Conservation (phyloP, 805 yeast genomes). For the Yamadazyma sp. region DNA sequence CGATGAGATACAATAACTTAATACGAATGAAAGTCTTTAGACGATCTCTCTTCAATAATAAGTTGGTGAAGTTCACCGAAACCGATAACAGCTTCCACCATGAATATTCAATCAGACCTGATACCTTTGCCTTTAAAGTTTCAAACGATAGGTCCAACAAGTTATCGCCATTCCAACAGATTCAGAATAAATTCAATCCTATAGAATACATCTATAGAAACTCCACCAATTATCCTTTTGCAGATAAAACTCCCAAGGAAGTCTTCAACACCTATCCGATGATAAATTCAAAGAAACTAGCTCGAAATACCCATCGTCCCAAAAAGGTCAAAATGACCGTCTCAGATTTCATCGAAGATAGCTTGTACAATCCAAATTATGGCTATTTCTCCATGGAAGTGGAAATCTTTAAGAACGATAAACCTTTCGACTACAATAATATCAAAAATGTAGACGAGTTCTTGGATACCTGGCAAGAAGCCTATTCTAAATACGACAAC, state of each 20-base stretch:
- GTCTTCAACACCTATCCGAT: slow-evolving; percentile 35
- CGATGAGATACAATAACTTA: background rate
- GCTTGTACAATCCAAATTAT: slow-evolving; percentile 74
- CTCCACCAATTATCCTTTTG: slow-evolving; percentile 42
- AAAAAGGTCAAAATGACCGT: slow-evolving; percentile 64
- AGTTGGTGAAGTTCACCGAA: slow-evolving; percentile 11
- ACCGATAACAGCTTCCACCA: slow-evolving; percentile 24
- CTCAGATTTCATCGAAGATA: slow-evolving; percentile 80
- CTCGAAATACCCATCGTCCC: slow-evolving; percentile 48
- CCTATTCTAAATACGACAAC: slow-evolving; percentile 52
- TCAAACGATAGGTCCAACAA: slow-evolving; percentile 13
- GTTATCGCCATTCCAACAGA: slow-evolving; percentile 12
- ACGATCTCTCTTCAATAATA: slow-evolving; percentile 9
- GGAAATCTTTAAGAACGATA: slow-evolving; percentile 65
- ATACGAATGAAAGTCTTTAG: background rate
- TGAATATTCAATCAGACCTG: slow-evolving; percentile 45
- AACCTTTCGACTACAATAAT: slow-evolving; percentile 60
- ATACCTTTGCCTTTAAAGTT: slow-evolving; percentile 43
- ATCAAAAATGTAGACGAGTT: slow-evolving; percentile 67
- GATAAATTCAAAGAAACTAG: slow-evolving; percentile 30
- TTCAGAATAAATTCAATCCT: slow-evolving; percentile 20
- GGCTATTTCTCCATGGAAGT: slow-evolving; percentile 82
- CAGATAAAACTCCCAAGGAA: slow-evolving; percentile 34
- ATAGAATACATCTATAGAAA: slow-evolving; percentile 35
- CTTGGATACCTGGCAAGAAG: slow-evolving; percentile 61